A percentile compares a stretch with the other conserved stretches of the same genome.
phyloP scores from a whole-genome alignment of 371 early-diverging fungal genomes.

The Mucor irregularis region DNA sequence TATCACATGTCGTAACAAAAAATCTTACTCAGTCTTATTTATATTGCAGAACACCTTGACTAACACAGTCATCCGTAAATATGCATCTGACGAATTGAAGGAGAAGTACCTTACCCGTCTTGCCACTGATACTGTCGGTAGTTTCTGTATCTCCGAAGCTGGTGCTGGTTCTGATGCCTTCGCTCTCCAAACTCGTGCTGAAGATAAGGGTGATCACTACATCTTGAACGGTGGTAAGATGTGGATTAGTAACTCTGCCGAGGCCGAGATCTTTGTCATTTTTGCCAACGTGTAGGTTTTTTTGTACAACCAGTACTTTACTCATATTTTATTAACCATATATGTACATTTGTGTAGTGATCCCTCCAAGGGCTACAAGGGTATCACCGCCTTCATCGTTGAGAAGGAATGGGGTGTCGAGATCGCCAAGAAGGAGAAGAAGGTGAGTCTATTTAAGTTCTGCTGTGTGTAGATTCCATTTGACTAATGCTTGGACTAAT shows the following conservation, averaged over 20 bases:
- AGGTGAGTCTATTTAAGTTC: slow-evolving; percentile 48
- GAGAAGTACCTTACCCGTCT: slow-evolving; percentile 86
- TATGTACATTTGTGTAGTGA: slow-evolving; percentile 53
- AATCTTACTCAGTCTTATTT: too few relatives aligned
- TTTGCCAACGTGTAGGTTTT: slow-evolving; percentile 87
- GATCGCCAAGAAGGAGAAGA: slow-evolving; percentile 95
- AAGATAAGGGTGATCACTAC: slow-evolving; percentile 90
- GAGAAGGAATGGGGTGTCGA: slow-evolving; percentile 93
- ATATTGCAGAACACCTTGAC: slow-evolving; percentile 91
- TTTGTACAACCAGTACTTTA: not conserved
- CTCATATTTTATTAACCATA: too few relatives aligned
- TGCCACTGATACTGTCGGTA: slow-evolving; percentile 85
- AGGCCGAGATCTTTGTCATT: slow-evolving; percentile 94
- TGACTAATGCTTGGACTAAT: not conserved
- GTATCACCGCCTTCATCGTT: slow-evolving; percentile 97
- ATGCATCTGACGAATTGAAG: slow-evolving; percentile 74
- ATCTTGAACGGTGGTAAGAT: slow-evolving; percentile 91
- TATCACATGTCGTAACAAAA: not conserved
- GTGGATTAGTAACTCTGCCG: slow-evolving; percentile 87
- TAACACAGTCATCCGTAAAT: slow-evolving; percentile 89
- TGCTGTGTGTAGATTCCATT: not conserved
- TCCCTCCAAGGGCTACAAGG: slow-evolving; percentile 93
- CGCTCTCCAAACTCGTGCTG: slow-evolving; percentile 93
- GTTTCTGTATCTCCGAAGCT: slow-evolving; percentile 95
- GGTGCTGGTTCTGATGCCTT: slow-evolving; percentile 96